A percentile compares a stretch with the other conserved stretches of the same genome.
phyloP scores from a whole-genome alignment of 2,329 filamentous ascomycete genomes.

The Nemania sp. region DNA sequence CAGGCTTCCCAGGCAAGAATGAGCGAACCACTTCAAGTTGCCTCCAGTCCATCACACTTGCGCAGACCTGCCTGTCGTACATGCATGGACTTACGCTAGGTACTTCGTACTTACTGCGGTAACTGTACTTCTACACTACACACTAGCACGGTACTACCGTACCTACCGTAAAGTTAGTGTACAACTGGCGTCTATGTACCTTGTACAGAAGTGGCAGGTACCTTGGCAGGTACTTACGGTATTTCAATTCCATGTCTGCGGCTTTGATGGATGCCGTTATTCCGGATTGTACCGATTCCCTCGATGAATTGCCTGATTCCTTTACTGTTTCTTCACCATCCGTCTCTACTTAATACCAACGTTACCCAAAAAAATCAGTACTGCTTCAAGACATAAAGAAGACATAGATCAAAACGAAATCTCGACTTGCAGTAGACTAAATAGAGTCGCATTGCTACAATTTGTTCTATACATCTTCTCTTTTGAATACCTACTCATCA shows the following conservation, averaged over 20 bases:
- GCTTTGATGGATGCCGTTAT: conserved; percentile 19
- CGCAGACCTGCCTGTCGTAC: too few species aligned
- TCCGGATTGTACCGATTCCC: conserved; percentile 9
- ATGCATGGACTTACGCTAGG: background rate
- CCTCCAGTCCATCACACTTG: conserved; percentile 9
- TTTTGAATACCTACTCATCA: conserved; percentile 1
- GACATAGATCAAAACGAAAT: conserved; percentile 17
- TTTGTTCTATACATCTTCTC: background rate
- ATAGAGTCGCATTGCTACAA: conserved; percentile 15
- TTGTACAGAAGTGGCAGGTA: background rate
- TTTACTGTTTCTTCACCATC: conserved; percentile 9
- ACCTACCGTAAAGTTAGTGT: background rate
- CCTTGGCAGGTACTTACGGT: background rate
- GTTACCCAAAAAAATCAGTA: conserved; percentile 16
- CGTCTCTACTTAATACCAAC: background rate
- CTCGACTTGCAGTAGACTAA: conserved; percentile 1
- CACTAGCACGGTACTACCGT: background rate
- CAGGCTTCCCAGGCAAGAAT: background rate
- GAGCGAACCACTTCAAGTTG: background rate
- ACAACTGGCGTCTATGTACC: too few species aligned
- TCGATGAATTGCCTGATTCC: background rate
- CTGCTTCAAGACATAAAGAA: conserved; percentile 7
- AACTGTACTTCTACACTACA: background rate
- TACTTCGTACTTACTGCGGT: too few species aligned
- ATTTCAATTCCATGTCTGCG: background rate